Conservation (phyloP, 148 eudicot species). For the Chenopodium quinoa region DNA sequence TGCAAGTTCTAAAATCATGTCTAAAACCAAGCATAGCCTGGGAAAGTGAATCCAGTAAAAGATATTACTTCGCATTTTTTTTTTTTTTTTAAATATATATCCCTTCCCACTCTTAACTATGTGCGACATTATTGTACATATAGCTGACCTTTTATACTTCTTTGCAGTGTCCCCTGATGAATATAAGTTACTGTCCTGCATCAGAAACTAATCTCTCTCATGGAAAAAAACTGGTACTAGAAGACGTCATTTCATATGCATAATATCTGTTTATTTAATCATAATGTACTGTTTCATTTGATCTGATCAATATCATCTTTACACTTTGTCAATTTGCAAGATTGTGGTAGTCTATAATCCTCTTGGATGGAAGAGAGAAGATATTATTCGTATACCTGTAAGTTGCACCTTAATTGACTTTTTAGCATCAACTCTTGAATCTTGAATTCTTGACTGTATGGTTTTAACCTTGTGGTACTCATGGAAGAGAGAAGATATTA, state of each 20-base stretch:
- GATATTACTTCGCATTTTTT: too few relatives aligned
- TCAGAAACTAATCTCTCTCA: constrained; percentile 69
- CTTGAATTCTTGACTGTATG: not conserved
- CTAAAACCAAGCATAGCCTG: not conserved
- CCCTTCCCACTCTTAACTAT: not conserved
- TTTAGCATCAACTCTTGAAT: constrained; percentile 1
- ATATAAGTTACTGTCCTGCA: constrained; percentile 87
- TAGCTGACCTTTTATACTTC: constrained; percentile 19
- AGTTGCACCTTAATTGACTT: constrained; percentile 32
- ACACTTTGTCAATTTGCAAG: constrained; percentile 34
- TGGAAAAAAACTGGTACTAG: constrained; percentile 70
- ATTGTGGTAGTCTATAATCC: constrained; percentile 79
- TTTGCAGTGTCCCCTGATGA: constrained; percentile 87
- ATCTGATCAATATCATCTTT: not conserved
- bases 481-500: constrained; percentile 76
- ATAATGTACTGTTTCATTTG: not conserved
- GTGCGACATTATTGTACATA: constrained; percentile 10
- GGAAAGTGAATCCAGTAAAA: not conserved
- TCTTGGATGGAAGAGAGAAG: constrained; percentile 86
- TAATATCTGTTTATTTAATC: not conserved
- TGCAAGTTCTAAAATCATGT: too few relatives aligned
- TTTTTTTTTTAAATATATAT: too few relatives aligned
- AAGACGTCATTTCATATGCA: constrained; percentile 6
- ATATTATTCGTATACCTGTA: constrained; percentile 77
- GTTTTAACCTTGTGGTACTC: not conserved